phyloP scores from a whole-genome alignment of 2,329 filamentous ascomycete genomes.

The Fusarium xylarioides region DNA sequence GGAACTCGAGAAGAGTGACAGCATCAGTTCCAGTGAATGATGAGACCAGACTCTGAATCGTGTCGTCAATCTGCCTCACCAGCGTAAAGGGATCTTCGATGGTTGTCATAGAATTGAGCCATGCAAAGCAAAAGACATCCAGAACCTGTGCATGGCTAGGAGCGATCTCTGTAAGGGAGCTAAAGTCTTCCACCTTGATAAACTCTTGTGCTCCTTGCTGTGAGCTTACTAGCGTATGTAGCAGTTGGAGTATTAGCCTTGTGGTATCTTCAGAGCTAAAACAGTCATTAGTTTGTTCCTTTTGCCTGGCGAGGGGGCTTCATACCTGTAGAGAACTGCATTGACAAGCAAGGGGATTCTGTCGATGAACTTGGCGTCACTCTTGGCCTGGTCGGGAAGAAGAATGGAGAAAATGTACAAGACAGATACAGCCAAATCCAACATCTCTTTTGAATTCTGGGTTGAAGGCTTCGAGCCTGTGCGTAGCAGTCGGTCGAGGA shows the following conservation, averaged over 20 bases:
- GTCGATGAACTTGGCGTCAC: constrained; percentile 58
- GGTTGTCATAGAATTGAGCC: constrained; percentile 58
- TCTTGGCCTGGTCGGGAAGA: constrained; percentile 58
- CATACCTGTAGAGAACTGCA: constrained; percentile 64
- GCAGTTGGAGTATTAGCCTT: constrained; percentile 63
- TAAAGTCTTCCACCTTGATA: constrained; percentile 60
- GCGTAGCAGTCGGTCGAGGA: constrained; percentile 69
- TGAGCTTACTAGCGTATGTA: constrained; percentile 64
- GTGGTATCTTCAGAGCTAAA: constrained; percentile 62
- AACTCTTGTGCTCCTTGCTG: constrained; percentile 60
- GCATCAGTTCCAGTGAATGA: constrained; percentile 68
- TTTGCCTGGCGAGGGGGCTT: background rate
- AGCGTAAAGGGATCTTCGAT: constrained; percentile 46
- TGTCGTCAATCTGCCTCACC: constrained; percentile 55
- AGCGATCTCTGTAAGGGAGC: constrained; percentile 65
- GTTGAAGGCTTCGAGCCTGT: constrained; percentile 57
- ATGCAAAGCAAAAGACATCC: constrained; percentile 65
- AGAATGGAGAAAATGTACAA: constrained; percentile 69
- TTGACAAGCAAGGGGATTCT: constrained; percentile 64
- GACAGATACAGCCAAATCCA: constrained; percentile 69
- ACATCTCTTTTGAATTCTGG: constrained; percentile 66
- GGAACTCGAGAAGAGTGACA: constrained; percentile 66
- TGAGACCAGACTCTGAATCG: constrained; percentile 58
- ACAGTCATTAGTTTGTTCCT: background rate
- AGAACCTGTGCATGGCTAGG: constrained; percentile 62